Evolutionary conservation across 1,139 yeast genomes (phyloP).

Genomic region (Taphrina communis): DNA sequence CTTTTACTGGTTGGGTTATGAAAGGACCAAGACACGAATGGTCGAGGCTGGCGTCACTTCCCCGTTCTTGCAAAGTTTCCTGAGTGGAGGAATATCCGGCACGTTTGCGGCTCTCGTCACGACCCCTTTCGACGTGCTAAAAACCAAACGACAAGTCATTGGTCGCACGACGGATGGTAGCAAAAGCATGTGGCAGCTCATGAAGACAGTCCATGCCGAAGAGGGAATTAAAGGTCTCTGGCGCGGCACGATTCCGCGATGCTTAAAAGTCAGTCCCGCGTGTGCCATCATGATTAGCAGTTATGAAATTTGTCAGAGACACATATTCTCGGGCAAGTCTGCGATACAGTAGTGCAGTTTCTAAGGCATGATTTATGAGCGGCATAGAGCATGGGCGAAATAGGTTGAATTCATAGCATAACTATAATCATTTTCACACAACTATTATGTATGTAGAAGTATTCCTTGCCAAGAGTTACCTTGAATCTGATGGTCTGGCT

Average conservation of each 20-base stretch:
- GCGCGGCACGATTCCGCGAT: conserved; percentile 83
- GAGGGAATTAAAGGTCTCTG: conserved; percentile 83
- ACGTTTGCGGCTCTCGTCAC: conserved; percentile 82
- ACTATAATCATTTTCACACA: not conserved
- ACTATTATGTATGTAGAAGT: too few relatives aligned
- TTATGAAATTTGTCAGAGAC: conserved; percentile 78
- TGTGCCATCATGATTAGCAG: conserved; percentile 99
- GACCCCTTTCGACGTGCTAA: conserved; percentile 96
- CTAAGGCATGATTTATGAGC: not conserved
- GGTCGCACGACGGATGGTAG: conserved; percentile 49
- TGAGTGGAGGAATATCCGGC: conserved; percentile 87
- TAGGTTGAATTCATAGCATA: not conserved
- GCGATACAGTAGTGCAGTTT: conserved; percentile 14
- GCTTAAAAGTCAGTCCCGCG: conserved; percentile 91
- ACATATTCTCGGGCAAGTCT: conserved; percentile 16
- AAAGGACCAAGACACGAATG: conserved; percentile 49
- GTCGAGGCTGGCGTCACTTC: conserved; percentile 53
- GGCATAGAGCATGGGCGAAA: not conserved
- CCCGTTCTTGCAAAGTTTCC: conserved; percentile 73
- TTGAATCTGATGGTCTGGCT: too few relatives aligned
- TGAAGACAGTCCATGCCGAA: conserved; percentile 63
- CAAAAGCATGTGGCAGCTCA: conserved; percentile 65
- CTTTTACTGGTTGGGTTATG: conserved; percentile 90
- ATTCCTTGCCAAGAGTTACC: too few relatives aligned
- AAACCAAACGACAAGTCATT: conserved; percentile 83